Percentiles rank a stretch among this genome's conserved stretches.
phyloP scores from a whole-genome alignment of 2,329 filamentous ascomycete genomes.

The Hypoxylon sp. region DNA sequence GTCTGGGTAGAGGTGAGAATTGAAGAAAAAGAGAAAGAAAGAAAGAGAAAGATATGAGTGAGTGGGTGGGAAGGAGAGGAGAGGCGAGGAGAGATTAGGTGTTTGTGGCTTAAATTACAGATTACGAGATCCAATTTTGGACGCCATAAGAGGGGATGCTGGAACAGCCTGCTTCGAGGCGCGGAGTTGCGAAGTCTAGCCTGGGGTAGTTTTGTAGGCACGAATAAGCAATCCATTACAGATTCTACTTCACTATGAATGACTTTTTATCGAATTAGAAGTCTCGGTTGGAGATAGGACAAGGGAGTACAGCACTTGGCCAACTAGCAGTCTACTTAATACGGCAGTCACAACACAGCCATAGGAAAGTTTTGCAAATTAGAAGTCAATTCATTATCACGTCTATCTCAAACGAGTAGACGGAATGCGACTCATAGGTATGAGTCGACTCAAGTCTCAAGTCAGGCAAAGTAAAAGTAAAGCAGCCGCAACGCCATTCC shows the following conservation, averaged over 20 bases:
- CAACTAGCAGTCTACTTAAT: background rate
- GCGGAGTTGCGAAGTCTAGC: background rate
- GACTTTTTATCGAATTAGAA: background rate
- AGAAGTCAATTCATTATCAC: slow-evolving; percentile 1
- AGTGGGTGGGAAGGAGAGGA: background rate
- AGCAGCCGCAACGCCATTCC: slow-evolving; percentile 2
- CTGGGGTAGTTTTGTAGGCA: background rate
- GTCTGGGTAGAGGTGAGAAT: background rate
- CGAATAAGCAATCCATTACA: background rate
- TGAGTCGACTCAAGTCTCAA: background rate
- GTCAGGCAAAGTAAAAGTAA: background rate
- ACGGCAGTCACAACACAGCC: background rate
- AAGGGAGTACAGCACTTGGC: background rate
- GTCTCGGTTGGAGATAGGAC: background rate
- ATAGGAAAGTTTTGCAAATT: background rate
- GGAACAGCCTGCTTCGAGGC: background rate
- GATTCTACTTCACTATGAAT: background rate
- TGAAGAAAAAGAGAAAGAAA: background rate
- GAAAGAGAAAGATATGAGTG: background rate
- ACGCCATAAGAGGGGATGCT: too few species aligned
- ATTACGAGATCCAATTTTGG: background rate
- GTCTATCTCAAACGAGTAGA: background rate
- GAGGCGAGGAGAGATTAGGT: background rate
- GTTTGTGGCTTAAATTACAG: background rate
- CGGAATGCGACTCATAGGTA: background rate